These are phyloP conservation scores for Carallia brachiata DNA, from an alignment of 345 rosid species.

Conservation along the genomic window DNA sequence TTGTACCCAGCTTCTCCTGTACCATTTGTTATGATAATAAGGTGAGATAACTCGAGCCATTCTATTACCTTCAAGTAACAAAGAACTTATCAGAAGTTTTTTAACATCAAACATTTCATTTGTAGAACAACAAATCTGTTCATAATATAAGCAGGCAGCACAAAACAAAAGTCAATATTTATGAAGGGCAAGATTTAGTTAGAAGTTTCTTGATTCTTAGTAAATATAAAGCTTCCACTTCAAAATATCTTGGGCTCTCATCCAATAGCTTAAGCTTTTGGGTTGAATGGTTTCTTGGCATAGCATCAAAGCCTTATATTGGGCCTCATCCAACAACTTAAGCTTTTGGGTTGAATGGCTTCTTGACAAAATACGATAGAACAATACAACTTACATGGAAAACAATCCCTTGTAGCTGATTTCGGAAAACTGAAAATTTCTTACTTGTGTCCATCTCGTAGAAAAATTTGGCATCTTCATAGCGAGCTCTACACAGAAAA, in stretches of 20 bases:
- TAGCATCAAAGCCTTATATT: too few species aligned
- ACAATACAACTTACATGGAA: constrained; percentile 71
- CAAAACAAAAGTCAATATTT: too few species aligned
- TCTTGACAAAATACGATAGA: neutral
- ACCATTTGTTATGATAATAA: constrained; percentile 13
- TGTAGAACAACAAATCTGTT: neutral
- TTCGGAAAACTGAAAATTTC: constrained; percentile 63
- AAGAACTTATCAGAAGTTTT: neutral
- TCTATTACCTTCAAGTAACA: neutral
- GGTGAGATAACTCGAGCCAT: neutral
- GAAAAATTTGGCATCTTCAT: constrained; percentile 96
- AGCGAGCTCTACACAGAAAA: constrained; percentile 76
- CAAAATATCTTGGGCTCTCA: too few species aligned
- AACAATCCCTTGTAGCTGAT: constrained; percentile 81
- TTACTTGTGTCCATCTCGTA: constrained; percentile 80
- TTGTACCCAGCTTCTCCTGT: constrained; percentile 94
- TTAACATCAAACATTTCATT: constrained; percentile 8
- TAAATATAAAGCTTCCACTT: neutral
- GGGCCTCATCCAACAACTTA: too few species aligned
- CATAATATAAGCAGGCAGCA: neutral
- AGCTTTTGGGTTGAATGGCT: too few species aligned
- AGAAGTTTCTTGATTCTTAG: neutral
- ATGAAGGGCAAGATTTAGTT: too few species aligned
- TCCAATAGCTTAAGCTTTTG: too few species aligned
- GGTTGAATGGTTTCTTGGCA: too few species aligned